phyloP scores from a whole-genome alignment of 2,329 filamentous ascomycete species.

The Penicillium sp. region DNA sequence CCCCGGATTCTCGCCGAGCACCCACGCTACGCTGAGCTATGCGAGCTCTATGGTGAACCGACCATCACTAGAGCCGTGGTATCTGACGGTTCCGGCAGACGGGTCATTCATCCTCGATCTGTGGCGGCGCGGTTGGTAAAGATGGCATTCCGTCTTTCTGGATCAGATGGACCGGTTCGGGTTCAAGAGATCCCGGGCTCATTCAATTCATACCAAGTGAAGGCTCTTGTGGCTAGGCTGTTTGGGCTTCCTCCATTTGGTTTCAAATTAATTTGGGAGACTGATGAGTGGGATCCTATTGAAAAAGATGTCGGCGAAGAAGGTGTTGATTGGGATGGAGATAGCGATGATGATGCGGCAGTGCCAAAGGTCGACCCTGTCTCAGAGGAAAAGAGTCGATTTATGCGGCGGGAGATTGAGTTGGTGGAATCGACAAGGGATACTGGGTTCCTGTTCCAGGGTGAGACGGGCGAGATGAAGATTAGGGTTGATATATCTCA shows the following conservation, averaged over 20 bases:
- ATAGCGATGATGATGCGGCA: slow-evolving; percentile 33
- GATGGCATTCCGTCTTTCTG: slow-evolving; percentile 56
- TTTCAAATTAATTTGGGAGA: slow-evolving; percentile 77
- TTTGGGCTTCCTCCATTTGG: slow-evolving; percentile 64
- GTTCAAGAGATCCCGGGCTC: slow-evolving; percentile 66
- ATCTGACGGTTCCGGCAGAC: slow-evolving; percentile 19
- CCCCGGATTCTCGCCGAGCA: slow-evolving; percentile 60
- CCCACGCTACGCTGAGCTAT: slow-evolving; percentile 71
- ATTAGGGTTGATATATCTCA: slow-evolving; percentile 63
- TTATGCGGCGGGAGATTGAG: slow-evolving; percentile 75
- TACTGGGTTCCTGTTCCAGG: slow-evolving; percentile 71
- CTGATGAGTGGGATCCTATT: slow-evolving; percentile 83
- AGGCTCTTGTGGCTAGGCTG: slow-evolving; percentile 71
- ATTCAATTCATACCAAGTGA: slow-evolving; percentile 76
- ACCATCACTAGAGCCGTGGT: slow-evolving; percentile 56
- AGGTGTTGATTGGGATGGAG: slow-evolving; percentile 48
- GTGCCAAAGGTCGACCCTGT: not conserved
- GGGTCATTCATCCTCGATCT: slow-evolving; percentile 67
- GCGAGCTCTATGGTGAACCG: slow-evolving; percentile 71
- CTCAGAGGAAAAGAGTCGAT: slow-evolving; percentile 51
- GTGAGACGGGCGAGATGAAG: slow-evolving; percentile 65
- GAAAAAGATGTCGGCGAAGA: slow-evolving; percentile 61
- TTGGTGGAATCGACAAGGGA: slow-evolving; percentile 75
- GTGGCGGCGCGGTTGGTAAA: slow-evolving; percentile 73
- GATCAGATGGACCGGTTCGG: slow-evolving; percentile 23